Evolutionary conservation across 2,329 filamentous ascomycete genomes (phyloP).

Genomic region (Neofusicoccum kwambonambiense): DNA sequence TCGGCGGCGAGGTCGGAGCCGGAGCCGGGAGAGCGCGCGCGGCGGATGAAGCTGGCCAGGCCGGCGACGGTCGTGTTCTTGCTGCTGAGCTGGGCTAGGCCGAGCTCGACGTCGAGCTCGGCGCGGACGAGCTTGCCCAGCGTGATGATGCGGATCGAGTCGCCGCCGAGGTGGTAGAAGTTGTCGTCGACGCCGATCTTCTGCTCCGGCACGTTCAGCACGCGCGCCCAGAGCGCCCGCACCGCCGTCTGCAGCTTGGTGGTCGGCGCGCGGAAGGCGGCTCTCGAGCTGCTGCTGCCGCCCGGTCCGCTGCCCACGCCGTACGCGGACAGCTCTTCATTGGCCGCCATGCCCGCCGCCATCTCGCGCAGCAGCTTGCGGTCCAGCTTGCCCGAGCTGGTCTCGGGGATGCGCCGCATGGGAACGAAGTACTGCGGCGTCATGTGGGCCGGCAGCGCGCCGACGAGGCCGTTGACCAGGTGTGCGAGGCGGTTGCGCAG

Average conservation of each 20-base stretch:
- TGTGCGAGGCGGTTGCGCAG: neutral
- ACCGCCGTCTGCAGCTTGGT: conserved; percentile 20
- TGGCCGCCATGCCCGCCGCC: conserved; percentile 28
- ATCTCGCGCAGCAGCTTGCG: neutral
- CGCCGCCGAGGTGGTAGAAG: conserved; percentile 25
- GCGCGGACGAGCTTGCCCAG: conserved; percentile 20
- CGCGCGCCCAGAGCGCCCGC: conserved; percentile 21
- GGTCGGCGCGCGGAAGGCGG: neutral
- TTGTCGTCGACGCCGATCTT: conserved; percentile 21
- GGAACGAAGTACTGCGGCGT: conserved; percentile 41
- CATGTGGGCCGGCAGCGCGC: conserved; percentile 37
- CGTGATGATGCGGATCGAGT: conserved; percentile 25
- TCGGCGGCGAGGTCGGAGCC: neutral
- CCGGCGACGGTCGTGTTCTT: neutral
- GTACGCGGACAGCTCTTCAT: conserved; percentile 22
- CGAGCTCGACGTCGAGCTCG: conserved; percentile 18
- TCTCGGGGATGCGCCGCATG: conserved; percentile 34
- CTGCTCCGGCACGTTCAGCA: conserved; percentile 19
- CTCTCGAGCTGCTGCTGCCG: neutral
- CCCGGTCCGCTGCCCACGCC: neutral
- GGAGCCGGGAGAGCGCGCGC: neutral
- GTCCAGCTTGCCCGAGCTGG: conserved; percentile 39
- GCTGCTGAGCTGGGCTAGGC: conserved; percentile 20
- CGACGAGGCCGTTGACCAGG: conserved; percentile 16
- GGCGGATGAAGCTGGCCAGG: neutral